Base-by-base conservation (phyloP, 2,329 filamentous ascomycete species). In the Beauveria pseudobassiana region DNA sequence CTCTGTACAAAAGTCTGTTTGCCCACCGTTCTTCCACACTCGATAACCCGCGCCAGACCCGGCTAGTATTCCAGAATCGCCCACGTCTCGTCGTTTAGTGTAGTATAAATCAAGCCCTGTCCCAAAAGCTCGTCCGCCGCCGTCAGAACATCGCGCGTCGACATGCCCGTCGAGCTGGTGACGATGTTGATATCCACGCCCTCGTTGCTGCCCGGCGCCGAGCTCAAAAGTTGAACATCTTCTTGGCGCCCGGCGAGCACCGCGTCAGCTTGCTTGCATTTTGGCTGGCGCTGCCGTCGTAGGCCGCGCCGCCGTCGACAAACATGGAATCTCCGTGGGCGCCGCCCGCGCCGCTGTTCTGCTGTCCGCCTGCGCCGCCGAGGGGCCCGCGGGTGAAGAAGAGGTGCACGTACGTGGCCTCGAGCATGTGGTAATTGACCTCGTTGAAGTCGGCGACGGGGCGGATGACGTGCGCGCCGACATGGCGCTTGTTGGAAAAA, bases 11-110 rank as follows among this genome's bases (percentile, higher is more conserved):
- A 16, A 42, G 10, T 16, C 30, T 50, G 49, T n/a, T 53, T 48
- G 20, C 26, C 40, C 40, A 43, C 14, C 16, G 22, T 40, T n/a
- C 22, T 26, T 22, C 10, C 12, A 22, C 30, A 30, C 48, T 26
- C 49, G 3, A 46, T 22, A 30, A 18, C 14, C 56, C 45, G 18
- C 22, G 5, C 24, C 24, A 30, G 18, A 30, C 22, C 16, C 6
- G 12, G 5, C 66, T 73, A 87, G 65, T 81, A 84, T 63, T 96
- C 90, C 64, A 97, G 78, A 65, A 96, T 79, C 49, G 91, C 91
- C 88, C 90, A 98, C 1, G 93, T 98, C 74, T 90, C 83, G 70
- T 98, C 93, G 75, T 98, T 92, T 7, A 96, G 83, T 10, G 96
- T 99, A 30, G 91, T 91, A 76, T 91, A 99, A 66, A 96, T 90